Percentiles rank a stretch among this genome's conserved stretches.
These are phyloP conservation scores for Colletotrichum liriopes DNA, from an alignment of 2,329 filamentous ascomycete genomes.

Conservation along the genomic window DNA sequence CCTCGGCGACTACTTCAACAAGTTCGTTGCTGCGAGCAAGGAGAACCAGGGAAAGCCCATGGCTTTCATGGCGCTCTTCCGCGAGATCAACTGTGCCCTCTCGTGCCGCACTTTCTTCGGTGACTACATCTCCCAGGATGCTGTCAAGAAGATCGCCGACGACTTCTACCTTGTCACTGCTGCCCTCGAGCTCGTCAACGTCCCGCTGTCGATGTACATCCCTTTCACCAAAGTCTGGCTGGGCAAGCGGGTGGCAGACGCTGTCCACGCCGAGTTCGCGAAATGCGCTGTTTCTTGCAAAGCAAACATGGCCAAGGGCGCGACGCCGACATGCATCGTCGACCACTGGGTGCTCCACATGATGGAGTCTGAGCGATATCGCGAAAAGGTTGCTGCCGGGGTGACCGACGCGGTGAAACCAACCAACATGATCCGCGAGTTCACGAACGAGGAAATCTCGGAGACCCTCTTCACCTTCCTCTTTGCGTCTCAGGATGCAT, in stretches of 20 bases:
- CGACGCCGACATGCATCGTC: slow-evolving; percentile 79
- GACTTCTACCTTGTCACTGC: slow-evolving; percentile 86
- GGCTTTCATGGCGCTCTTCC: slow-evolving; percentile 80
- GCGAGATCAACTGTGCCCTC: slow-evolving; percentile 84
- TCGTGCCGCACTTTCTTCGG: slow-evolving; percentile 87
- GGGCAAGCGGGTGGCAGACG: slow-evolving; percentile 82
- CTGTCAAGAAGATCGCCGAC: slow-evolving; percentile 81
- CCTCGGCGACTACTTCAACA: slow-evolving; percentile 78
- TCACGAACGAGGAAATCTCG: slow-evolving; percentile 64
- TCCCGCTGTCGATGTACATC: slow-evolving; percentile 78
- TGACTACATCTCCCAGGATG: slow-evolving; percentile 81
- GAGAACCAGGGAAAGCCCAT: slow-evolving; percentile 69
- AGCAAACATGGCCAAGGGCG: slow-evolving; percentile 79
- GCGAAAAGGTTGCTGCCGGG: slow-evolving; percentile 75
- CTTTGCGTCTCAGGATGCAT: slow-evolving; percentile 69
- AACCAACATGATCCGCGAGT: slow-evolving; percentile 64
- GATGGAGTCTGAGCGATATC: slow-evolving; percentile 79
- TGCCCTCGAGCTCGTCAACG: slow-evolving; percentile 85
- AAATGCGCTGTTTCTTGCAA: slow-evolving; percentile 81
- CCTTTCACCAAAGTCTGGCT: slow-evolving; percentile 84
- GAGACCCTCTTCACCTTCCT: slow-evolving; percentile 69
- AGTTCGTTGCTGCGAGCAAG: slow-evolving; percentile 74
- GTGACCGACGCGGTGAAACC: slow-evolving; percentile 59
- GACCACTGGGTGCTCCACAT: slow-evolving; percentile 84
- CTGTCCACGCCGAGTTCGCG: slow-evolving; percentile 79